phyloP scores from a whole-genome alignment of 495 filamentous ascomycete species.

The Lindgomyces ingoldianus region DNA sequence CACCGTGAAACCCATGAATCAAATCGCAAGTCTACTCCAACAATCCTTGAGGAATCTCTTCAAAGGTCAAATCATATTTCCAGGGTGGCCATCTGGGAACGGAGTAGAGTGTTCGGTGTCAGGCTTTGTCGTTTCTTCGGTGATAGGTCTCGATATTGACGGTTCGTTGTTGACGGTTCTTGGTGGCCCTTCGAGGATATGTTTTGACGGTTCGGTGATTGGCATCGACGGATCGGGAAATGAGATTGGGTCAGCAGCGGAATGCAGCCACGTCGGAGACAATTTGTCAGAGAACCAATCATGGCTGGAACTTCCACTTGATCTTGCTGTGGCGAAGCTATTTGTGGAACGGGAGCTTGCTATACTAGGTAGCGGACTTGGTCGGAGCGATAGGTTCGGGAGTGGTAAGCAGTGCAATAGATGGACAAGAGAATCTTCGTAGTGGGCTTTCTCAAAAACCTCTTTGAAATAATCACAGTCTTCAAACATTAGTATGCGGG shows the following conservation, averaged over 20 bases:
- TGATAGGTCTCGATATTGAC: neutral
- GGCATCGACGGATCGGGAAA: neutral
- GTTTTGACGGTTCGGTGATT: neutral
- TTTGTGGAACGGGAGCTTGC: neutral
- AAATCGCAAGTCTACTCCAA: no score
- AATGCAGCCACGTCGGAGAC: neutral
- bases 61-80: neutral
- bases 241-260: neutral
- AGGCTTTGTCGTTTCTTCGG: neutral
- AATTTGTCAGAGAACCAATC: neutral
- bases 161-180: no score
- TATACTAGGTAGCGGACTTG: neutral
- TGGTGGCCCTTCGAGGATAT: neutral
- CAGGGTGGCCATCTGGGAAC: neutral
- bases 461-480: neutral
- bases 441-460: neutral
- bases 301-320: neutral
- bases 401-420: neutral
- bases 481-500: neutral
- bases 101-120: neutral
- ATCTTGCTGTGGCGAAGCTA: neutral
- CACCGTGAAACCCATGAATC: neutral
- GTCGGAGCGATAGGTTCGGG: neutral
- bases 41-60: neutral
- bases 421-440: constrained; percentile 1